Conservation (phyloP, 768 basidiomycete species). For the Lyophyllum atratum region DNA sequence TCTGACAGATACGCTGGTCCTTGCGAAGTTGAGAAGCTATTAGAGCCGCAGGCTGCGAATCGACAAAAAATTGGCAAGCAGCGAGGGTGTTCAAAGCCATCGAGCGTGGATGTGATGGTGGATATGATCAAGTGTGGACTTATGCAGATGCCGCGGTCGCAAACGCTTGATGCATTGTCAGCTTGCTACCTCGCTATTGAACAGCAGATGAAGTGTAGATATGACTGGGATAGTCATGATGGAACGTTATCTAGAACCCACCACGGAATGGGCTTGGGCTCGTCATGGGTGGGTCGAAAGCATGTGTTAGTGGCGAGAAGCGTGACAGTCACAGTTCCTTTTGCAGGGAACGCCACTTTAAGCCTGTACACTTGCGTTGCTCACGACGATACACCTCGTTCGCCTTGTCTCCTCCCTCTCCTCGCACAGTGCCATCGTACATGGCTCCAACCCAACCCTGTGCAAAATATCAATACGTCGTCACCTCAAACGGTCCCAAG, state of each 20-base stretch:
- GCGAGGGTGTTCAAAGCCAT: constrained; percentile 17
- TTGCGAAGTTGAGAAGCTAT: constrained; percentile 22
- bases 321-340: constrained; percentile 20
- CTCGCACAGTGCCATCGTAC: constrained; percentile 25
- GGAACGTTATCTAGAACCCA: not conserved
- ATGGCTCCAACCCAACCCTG: constrained; percentile 73
- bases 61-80: constrained; percentile 20
- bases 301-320: constrained; percentile 1
- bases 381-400: constrained; percentile 11
- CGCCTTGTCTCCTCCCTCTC: constrained; percentile 16
- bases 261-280: not conserved
- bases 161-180: too few relatives aligned
- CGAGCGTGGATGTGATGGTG: not conserved
- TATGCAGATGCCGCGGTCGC: not conserved
- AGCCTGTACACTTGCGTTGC: not conserved
- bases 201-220: not conserved
- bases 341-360: constrained; percentile 14
- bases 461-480: constrained; percentile 76
- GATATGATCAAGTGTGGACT: not conserved
- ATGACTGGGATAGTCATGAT: not conserved
- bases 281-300: not conserved
- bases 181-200: too few relatives aligned
- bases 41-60: constrained; percentile 15
- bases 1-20: constrained; percentile 21
- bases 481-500: constrained; percentile 65